phyloP scores from a whole-genome alignment of 208 protist species.

The Leishmania braziliensis region DNA sequence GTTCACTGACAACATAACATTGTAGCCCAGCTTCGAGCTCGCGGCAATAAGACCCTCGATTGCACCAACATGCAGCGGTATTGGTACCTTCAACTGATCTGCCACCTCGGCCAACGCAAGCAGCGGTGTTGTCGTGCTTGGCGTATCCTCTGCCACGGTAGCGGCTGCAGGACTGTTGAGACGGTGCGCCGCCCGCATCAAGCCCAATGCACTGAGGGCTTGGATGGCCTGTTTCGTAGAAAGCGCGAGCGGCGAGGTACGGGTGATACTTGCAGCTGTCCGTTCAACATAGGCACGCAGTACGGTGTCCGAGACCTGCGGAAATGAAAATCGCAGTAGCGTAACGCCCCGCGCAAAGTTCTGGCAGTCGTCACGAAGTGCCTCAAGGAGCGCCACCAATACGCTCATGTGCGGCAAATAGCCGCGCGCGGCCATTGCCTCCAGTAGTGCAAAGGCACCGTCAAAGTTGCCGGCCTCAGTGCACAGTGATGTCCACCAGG shows the following conservation, averaged over 20 bases:
- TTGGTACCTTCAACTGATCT: neutral
- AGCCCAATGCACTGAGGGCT: conserved; percentile 22
- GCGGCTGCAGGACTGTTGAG: neutral
- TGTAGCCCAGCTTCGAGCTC: conserved; percentile 18
- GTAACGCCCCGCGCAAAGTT: conserved; percentile 27
- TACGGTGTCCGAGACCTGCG: conserved; percentile 37
- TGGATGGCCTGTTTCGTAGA: conserved; percentile 28
- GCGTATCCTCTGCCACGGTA: neutral
- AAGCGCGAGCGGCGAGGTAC: neutral
- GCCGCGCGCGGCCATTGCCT: conserved; percentile 24
- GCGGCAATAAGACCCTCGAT: conserved; percentile 31
- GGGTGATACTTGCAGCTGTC: neutral
- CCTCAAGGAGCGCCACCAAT: conserved; percentile 60
- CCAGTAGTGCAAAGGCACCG: conserved; percentile 25
- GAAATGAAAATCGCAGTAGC: conserved; percentile 33
- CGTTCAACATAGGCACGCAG: conserved; percentile 74
- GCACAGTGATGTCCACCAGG: conserved; percentile 37
- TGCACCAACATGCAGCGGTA: conserved; percentile 24
- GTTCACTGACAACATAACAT: neutral
- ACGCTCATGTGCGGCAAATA: conserved; percentile 55
- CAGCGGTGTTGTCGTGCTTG: neutral
- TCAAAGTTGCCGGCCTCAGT: conserved; percentile 23
- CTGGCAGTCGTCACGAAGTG: conserved; percentile 14
- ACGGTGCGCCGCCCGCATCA: neutral
- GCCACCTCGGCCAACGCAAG: neutral